Conservation (phyloP, 2,329 filamentous ascomycete genomes). For the Exserohilum rostratum region DNA sequence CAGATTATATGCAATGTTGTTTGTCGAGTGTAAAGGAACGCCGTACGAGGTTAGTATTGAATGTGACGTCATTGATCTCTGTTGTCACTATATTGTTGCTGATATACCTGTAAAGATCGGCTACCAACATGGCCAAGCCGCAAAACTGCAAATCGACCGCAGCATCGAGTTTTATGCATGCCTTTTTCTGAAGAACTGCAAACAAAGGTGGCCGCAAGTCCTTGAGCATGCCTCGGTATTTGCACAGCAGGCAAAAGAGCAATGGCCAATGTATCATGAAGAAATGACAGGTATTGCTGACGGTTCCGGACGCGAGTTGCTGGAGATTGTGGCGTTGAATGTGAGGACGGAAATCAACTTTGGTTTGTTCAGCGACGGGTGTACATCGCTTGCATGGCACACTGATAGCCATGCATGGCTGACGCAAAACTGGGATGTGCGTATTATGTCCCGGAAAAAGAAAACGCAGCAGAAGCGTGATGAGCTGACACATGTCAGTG, state of each 20-base stretch:
- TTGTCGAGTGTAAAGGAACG: slow-evolving; percentile 51
- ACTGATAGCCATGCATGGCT: slow-evolving; percentile 51
- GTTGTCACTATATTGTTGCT: not conserved
- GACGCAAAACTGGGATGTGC: slow-evolving; percentile 64
- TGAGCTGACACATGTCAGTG: slow-evolving; percentile 47
- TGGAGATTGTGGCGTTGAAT: slow-evolving; percentile 64
- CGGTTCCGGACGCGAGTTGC: slow-evolving; percentile 53
- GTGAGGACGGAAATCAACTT: slow-evolving; percentile 64
- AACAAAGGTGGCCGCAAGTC: slow-evolving; percentile 55
- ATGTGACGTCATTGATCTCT: slow-evolving; percentile 22
- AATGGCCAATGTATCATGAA: slow-evolving; percentile 52
- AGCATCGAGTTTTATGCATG: slow-evolving; percentile 56
- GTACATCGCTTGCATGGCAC: slow-evolving; percentile 59
- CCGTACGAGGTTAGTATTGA: slow-evolving; percentile 49
- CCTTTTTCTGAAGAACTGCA: slow-evolving; percentile 56
- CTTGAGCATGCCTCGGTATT: slow-evolving; percentile 56
- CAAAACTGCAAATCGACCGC: slow-evolving; percentile 49
- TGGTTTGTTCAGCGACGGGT: slow-evolving; percentile 64
- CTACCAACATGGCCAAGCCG: slow-evolving; percentile 52
- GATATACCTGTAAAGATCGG: slow-evolving; percentile 52
- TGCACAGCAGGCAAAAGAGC: slow-evolving; percentile 50
- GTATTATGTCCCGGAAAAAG: slow-evolving; percentile 11
- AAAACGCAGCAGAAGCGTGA: not conserved
- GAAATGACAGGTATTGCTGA: slow-evolving; percentile 61
- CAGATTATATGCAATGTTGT: slow-evolving; percentile 40